A percentile compares a stretch with the other conserved stretches of the same genome.
Evolutionary conservation across 2,329 filamentous ascomycete genomes (phyloP).

Genomic region (Diaporthe australafricana): DNA sequence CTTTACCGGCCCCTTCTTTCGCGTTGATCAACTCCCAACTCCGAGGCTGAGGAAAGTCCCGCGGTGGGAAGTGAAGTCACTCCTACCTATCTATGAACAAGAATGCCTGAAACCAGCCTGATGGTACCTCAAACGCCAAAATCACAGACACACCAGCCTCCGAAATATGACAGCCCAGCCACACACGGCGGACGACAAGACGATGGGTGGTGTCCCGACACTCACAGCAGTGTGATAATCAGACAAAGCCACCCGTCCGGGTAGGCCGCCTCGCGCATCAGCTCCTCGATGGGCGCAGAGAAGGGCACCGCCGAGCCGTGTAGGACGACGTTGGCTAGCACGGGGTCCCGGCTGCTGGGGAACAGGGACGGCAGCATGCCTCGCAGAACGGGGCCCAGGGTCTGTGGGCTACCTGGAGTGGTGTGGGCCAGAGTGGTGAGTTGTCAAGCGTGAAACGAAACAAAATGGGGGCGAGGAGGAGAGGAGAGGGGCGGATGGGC

Average conservation of each 20-base stretch:
- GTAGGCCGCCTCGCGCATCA: slow-evolving; percentile 86
- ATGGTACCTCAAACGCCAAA: slow-evolving; percentile 1
- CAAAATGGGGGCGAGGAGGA: background rate
- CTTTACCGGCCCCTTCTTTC: background rate
- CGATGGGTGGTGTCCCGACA: background rate
- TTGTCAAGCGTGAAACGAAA: slow-evolving; percentile 21
- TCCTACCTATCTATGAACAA: background rate
- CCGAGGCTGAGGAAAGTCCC: background rate
- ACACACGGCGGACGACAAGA: background rate
- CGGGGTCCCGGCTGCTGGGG: slow-evolving; percentile 84
- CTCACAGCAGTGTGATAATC: slow-evolving; percentile 77
- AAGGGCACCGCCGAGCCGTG: slow-evolving; percentile 90
- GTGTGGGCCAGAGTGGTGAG: background rate
- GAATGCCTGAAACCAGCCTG: slow-evolving; percentile 12
- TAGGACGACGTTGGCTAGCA: slow-evolving; percentile 85
- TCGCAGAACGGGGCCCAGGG: slow-evolving; percentile 82
- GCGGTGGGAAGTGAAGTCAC: background rate
- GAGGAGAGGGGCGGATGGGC: too few relatives aligned
- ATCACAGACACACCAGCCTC: background rate
- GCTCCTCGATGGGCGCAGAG: slow-evolving; percentile 80
- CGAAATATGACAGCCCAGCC: background rate
- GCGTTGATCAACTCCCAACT: background rate
- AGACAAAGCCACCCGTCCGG: slow-evolving; percentile 93
- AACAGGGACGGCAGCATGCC: slow-evolving; percentile 83
- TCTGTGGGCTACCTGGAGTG: slow-evolving; percentile 51